Percentiles rank a stretch among this genome's conserved stretches.
These are phyloP conservation scores for Rhododendron ovatum DNA, from an alignment of 148 eudicot genomes.

Conservation along the genomic window DNA sequence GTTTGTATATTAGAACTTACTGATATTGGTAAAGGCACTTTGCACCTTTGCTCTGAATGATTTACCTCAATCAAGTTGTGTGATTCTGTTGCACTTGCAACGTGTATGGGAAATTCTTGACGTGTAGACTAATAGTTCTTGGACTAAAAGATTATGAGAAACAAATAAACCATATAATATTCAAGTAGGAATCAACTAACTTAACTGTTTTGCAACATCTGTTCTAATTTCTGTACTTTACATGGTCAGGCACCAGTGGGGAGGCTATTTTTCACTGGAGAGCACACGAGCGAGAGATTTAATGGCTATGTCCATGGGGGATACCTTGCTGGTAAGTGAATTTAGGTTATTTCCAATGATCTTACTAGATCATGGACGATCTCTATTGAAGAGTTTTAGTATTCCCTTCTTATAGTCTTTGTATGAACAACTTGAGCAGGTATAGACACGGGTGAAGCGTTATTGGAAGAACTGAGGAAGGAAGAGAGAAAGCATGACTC, in stretches of 20 bases:
- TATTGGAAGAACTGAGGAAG: slow-evolving; percentile 61
- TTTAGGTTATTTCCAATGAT: neutral
- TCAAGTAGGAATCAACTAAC: neutral
- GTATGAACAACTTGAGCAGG: slow-evolving; percentile 37
- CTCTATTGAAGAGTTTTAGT: neutral
- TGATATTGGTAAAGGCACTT: neutral
- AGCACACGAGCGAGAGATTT: slow-evolving; percentile 86
- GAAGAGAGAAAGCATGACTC: slow-evolving; percentile 25
- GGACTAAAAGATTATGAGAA: neutral
- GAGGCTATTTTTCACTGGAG: slow-evolving; percentile 74
- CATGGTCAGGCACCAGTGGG: slow-evolving; percentile 65
- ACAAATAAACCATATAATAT: neutral
- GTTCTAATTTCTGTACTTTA: neutral
- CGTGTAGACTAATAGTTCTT: neutral
- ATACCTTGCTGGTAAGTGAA: slow-evolving; percentile 61
- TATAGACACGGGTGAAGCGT: slow-evolving; percentile 55
- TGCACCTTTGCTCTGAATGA: neutral
- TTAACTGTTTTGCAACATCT: neutral
- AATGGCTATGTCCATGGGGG: slow-evolving; percentile 91
- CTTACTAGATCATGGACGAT: neutral
- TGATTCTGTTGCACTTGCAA: neutral
- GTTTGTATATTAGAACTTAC: neutral
- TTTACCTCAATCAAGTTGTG: neutral
- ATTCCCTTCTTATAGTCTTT: slow-evolving; percentile 4
- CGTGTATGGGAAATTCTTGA: neutral